A percentile compares a stretch with the other conserved stretches of the same genome.
Evolutionary conservation across 257 asterid species (phyloP).

Genomic region (Eustoma russellianum): DNA sequence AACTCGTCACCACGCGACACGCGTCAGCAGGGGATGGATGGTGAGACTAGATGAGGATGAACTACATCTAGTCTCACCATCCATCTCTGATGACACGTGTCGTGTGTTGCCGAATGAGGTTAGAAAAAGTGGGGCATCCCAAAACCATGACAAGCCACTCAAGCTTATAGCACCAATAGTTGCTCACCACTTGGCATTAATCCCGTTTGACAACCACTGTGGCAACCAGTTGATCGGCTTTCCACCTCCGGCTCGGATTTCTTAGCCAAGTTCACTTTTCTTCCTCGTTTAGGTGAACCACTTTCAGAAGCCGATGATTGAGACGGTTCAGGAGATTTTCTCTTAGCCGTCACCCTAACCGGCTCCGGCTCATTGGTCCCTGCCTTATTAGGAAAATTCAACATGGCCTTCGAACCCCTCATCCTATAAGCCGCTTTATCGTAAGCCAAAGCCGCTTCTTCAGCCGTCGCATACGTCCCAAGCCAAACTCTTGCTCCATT

Average conservation of each 20-base stretch:
- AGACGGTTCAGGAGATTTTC: constrained; percentile 47
- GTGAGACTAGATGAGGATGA: no score
- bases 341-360: constrained; percentile 52
- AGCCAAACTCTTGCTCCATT: constrained; percentile 94
- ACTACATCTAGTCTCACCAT: no score
- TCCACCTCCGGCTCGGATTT: constrained; percentile 53
- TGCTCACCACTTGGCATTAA: constrained; percentile 36
- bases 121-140: no score
- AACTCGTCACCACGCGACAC: no score
- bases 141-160: background rate
- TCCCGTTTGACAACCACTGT: constrained; percentile 27
- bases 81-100: no score
- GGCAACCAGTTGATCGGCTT: constrained; percentile 28
- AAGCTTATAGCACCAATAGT: constrained; percentile 28
- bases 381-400: constrained; percentile 64
- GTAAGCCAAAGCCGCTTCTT: constrained; percentile 82
- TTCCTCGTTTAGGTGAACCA: constrained; percentile 54
- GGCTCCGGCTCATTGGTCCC: constrained; percentile 86
- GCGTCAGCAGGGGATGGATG: no score
- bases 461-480: constrained; percentile 79
- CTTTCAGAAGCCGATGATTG: constrained; percentile 24
- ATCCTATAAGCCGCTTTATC: constrained; percentile 85
- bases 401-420: constrained; percentile 83
- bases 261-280: constrained; percentile 25
- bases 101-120: no score